Evolutionary conservation across 306 rosid genomes (phyloP).

Genomic region (Rubus idaeus): DNA sequence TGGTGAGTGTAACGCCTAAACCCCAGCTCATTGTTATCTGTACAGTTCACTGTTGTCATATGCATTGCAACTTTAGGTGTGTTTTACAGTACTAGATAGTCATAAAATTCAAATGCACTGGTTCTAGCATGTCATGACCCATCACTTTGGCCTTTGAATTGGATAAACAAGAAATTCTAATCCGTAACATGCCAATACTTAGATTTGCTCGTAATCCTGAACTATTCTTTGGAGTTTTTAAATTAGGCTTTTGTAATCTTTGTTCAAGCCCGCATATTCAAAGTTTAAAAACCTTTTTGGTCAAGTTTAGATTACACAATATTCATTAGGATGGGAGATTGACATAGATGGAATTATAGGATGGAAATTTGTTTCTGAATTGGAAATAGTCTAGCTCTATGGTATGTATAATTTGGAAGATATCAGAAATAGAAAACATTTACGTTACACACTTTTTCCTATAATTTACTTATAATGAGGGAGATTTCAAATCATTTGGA

Average conservation of each 20-base stretch:
- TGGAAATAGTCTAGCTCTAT: neutral
- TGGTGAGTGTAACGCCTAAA: constrained; percentile 54
- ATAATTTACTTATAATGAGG: neutral
- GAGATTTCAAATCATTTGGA: neutral
- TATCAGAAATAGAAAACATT: neutral
- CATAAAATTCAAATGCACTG: neutral
- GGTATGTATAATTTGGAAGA: neutral
- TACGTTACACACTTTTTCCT: neutral
- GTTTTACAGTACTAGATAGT: neutral
- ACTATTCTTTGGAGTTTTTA: neutral
- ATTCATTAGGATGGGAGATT: neutral
- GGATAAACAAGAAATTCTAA: neutral
- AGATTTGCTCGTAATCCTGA: neutral
- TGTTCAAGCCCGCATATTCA: neutral
- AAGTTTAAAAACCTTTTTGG: neutral
- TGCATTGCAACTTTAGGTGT: neutral
- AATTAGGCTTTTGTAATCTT: neutral
- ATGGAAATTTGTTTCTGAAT: neutral
- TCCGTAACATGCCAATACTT: neutral
- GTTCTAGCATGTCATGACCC: neutral
- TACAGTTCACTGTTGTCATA: neutral
- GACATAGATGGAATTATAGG: neutral
- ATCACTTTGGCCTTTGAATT: neutral
- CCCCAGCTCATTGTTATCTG: neutral
- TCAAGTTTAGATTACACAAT: neutral